Evolutionary conservation across 2,329 filamentous ascomycete species (phyloP).

Genomic region (Teratosphaeriaceae sp.): DNA sequence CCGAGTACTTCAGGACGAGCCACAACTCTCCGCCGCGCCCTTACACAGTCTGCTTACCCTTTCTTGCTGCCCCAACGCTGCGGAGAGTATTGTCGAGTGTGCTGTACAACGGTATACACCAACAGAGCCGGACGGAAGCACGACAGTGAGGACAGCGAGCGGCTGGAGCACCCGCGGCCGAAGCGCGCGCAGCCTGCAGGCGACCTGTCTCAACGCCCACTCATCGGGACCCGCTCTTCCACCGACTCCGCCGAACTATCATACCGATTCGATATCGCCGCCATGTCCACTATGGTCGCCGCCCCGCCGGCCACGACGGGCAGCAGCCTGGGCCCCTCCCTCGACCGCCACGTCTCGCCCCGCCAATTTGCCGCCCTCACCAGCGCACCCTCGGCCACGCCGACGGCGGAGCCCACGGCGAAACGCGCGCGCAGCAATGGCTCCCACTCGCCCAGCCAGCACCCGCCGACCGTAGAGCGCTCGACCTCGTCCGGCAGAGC

Average conservation of each 20-base stretch:
- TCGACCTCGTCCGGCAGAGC: slow-evolving; percentile 45
- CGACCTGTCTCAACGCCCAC: too few species aligned
- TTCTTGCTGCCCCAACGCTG: too few species aligned
- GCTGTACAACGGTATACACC: too few species aligned
- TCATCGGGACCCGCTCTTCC: neutral
- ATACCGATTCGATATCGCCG: slow-evolving; percentile 3
- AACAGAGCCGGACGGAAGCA: too few species aligned
- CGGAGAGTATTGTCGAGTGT: too few species aligned
- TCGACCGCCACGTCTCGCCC: slow-evolving; percentile 32
- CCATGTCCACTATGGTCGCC: slow-evolving; percentile 42
- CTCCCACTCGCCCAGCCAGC: slow-evolving; percentile 27
- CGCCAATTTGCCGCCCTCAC: slow-evolving; percentile 39
- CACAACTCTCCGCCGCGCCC: too few species aligned
- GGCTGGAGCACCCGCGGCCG: too few species aligned
- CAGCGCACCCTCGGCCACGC: slow-evolving; percentile 5
- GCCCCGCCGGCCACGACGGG: slow-evolving; percentile 33
- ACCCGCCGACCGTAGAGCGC: slow-evolving; percentile 18
- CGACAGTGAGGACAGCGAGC: too few species aligned
- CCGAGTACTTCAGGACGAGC: too few species aligned
- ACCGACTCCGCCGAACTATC: neutral
- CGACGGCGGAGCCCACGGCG: slow-evolving; percentile 18
- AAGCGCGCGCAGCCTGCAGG: too few species aligned
- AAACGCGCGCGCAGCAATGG: slow-evolving; percentile 30
- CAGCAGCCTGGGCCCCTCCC: slow-evolving; percentile 30
- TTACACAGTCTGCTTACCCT: too few species aligned